Percentiles rank a stretch among this genome's conserved stretches.
Evolutionary conservation across 2,329 filamentous ascomycete species (phyloP).

Genomic region (Xylaria sp.): DNA sequence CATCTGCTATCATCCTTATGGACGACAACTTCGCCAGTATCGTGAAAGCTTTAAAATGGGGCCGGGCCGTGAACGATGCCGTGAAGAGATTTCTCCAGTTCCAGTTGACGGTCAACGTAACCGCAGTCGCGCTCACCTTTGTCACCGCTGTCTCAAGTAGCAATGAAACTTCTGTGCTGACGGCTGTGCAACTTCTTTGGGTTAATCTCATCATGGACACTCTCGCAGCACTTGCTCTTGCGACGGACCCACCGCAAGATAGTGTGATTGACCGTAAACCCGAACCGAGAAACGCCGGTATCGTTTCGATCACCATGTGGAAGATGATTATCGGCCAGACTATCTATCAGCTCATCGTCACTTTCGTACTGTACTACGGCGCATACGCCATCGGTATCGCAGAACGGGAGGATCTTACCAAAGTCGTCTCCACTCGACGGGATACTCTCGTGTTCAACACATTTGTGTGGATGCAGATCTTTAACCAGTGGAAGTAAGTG

Average conservation of each 20-base stretch:
- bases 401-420: slow-evolving; percentile 48
- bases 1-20: slow-evolving; percentile 87
- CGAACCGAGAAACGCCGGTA: slow-evolving; percentile 65
- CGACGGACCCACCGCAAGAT: slow-evolving; percentile 88
- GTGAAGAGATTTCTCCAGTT: slow-evolving; percentile 82
- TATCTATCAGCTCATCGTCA: slow-evolving; percentile 84
- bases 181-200: slow-evolving; percentile 92
- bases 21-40: slow-evolving; percentile 91
- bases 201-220: slow-evolving; percentile 99
- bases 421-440: slow-evolving; percentile 59
- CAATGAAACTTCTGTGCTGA: slow-evolving; percentile 79
- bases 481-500: slow-evolving; percentile 93
- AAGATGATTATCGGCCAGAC: slow-evolving; percentile 98
- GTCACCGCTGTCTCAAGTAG: slow-evolving; percentile 81
- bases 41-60: slow-evolving; percentile 85
- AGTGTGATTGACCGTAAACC: slow-evolving; percentile 82
- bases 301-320: slow-evolving; percentile 94
- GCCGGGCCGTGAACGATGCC: slow-evolving; percentile 79
- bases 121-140: slow-evolving; percentile 87
- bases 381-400: slow-evolving; percentile 66
- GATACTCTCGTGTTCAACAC: slow-evolving; percentile 94
- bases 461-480: slow-evolving; percentile 99
- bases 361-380: slow-evolving; percentile 86
- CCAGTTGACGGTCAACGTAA: slow-evolving; percentile 90
- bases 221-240: slow-evolving; percentile 86